Evolutionary conservation across 306 rosid genomes (phyloP).

Genomic region (Macrotyloma uniflorum): DNA sequence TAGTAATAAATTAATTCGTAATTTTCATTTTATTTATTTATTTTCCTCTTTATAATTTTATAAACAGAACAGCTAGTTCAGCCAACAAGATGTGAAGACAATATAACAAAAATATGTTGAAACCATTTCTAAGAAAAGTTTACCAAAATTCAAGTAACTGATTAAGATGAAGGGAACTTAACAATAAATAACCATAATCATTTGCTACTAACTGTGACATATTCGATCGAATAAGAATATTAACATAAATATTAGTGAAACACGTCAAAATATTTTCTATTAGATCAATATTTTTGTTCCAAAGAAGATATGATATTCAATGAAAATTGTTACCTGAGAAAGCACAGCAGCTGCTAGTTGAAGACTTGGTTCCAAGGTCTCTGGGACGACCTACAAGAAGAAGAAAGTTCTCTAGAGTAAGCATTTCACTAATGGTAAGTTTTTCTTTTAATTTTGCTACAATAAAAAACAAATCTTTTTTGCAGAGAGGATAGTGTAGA

Average conservation of each 20-base stretch:
- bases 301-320: background rate
- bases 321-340: slow-evolving; percentile 73
- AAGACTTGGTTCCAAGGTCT: slow-evolving; percentile 99
- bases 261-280: background rate
- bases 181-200: background rate
- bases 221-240: background rate
- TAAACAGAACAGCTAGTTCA: slow-evolving; percentile 16
- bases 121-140: slow-evolving; percentile 18
- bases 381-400: slow-evolving; percentile 91
- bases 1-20: slow-evolving; percentile 1
- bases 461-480: background rate
- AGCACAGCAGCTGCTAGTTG: slow-evolving; percentile 99
- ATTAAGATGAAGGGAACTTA: slow-evolving; percentile 1
- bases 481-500: background rate
- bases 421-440: background rate
- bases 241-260: slow-evolving; percentile 18
- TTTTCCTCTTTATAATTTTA: background rate
- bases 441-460: slow-evolving; percentile 22
- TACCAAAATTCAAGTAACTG: background rate
- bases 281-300: slow-evolving; percentile 16
- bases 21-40: slow-evolving; percentile 21
- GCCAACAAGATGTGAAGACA: slow-evolving; percentile 21
- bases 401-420: slow-evolving; percentile 25
- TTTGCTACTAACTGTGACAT: background rate
- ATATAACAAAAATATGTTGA: slow-evolving; percentile 15